Conservation (phyloP, 2,329 filamentous ascomycete species). For the Penicillium concentricum region DNA sequence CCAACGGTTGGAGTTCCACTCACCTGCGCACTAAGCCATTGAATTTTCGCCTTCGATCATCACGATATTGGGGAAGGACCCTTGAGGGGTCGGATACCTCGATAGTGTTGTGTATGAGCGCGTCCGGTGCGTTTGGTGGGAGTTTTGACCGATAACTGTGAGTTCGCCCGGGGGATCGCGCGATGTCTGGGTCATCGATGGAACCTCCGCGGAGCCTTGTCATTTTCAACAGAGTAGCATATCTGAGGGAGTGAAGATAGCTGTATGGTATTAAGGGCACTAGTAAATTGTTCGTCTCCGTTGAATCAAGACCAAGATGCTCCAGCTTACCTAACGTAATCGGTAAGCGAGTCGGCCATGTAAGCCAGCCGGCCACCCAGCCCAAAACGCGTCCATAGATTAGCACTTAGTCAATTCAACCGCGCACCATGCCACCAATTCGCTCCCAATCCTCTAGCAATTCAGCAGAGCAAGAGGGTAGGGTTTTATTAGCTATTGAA, state of each 20-base stretch:
- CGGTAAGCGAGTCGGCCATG: no score
- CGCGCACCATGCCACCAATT: no score
- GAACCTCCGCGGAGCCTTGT: constrained; percentile 45
- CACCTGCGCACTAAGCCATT: constrained; percentile 68
- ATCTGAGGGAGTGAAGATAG: constrained; percentile 12
- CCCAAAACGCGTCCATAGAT: no score
- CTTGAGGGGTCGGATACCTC: constrained; percentile 38
- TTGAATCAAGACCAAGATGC: constrained; percentile 4
- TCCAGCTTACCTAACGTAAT: constrained; percentile 19
- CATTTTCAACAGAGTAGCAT: constrained; percentile 37
- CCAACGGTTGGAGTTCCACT: constrained; percentile 25
- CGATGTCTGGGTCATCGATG: constrained; percentile 31
- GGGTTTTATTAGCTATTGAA: no score
- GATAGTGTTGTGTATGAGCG: constrained; percentile 41
- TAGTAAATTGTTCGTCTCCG: background rate
- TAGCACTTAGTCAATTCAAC: no score
- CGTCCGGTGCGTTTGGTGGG: constrained; percentile 41
- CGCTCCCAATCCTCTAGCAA: no score
- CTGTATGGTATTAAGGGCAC: background rate
- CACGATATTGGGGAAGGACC: constrained; percentile 40
- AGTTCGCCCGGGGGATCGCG: constrained; percentile 28
- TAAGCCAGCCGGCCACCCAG: no score
- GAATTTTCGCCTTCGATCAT: constrained; percentile 43
- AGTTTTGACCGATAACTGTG: constrained; percentile 39
- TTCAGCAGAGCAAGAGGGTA: no score